A percentile compares a stretch with the other conserved stretches of the same genome.
Conservation (phyloP, 2,329 filamentous ascomycete species). For the Cladosporium sphaerospermum region DNA sequence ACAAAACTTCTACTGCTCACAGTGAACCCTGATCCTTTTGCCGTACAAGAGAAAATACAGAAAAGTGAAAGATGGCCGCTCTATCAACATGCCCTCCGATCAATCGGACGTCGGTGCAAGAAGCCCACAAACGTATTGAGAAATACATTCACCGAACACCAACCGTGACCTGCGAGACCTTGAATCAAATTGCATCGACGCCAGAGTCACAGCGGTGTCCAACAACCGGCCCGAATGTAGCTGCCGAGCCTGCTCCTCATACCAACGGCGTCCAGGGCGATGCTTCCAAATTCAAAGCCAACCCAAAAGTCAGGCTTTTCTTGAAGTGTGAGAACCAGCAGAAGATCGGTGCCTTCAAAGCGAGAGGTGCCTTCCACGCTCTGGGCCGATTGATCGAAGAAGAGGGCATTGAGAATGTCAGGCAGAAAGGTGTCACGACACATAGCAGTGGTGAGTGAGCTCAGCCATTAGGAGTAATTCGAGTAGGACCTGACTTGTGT, state of each 20-base stretch:
- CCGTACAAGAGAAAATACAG: no score
- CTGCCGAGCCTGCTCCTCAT: slow-evolving; percentile 9
- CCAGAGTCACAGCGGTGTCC: slow-evolving; percentile 44
- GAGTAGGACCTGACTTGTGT: no score
- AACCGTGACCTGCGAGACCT: slow-evolving; percentile 69
- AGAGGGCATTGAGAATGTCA: slow-evolving; percentile 49
- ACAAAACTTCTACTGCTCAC: no score
- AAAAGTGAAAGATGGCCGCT: slow-evolving; percentile 36
- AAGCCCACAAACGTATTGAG: slow-evolving; percentile 67
- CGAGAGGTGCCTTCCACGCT: slow-evolving; percentile 82
- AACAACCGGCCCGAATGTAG: slow-evolving; percentile 2
- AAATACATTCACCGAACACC: slow-evolving; percentile 77
- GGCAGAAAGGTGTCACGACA: slow-evolving; percentile 67
- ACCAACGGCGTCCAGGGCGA: neutral
- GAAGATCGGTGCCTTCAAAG: slow-evolving; percentile 84
- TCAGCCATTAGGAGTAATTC: slow-evolving; percentile 6
- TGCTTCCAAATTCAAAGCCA: slow-evolving; percentile 37
- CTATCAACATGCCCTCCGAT: slow-evolving; percentile 52
- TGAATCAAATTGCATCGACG: slow-evolving; percentile 68
- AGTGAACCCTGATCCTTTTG: no score
- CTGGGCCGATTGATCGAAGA: slow-evolving; percentile 61
- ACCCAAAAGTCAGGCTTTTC: slow-evolving; percentile 64
- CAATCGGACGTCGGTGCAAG: slow-evolving; percentile 63
- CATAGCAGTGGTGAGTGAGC: slow-evolving; percentile 66
- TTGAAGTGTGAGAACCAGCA: slow-evolving; percentile 96